Conservation (phyloP, 345 rosid species). For the Mangifera indica region DNA sequence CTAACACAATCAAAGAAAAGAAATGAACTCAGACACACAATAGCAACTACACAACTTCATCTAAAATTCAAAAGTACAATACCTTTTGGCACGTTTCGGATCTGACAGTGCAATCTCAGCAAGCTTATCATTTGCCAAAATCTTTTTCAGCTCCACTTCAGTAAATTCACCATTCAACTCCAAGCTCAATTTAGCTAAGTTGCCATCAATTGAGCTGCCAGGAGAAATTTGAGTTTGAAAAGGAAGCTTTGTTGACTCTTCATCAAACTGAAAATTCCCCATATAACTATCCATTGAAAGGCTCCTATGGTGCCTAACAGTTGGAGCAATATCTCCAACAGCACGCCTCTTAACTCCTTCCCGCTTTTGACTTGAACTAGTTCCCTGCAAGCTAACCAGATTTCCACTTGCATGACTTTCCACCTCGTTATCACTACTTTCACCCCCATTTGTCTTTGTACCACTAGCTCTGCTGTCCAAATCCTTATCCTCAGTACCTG, state of each 20-base stretch:
- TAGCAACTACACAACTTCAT: not conserved
- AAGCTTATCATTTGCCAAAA: slow-evolving; percentile 74
- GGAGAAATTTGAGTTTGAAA: slow-evolving; percentile 33
- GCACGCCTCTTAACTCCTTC: slow-evolving; percentile 65
- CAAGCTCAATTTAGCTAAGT: slow-evolving; percentile 32
- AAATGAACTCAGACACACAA: not conserved
- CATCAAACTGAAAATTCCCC: slow-evolving; percentile 50
- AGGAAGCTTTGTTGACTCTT: slow-evolving; percentile 36
- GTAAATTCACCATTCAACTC: slow-evolving; percentile 60
- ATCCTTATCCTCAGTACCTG: slow-evolving; percentile 61
- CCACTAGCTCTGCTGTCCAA: slow-evolving; percentile 66
- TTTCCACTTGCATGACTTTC: slow-evolving; percentile 57
- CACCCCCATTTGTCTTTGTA: slow-evolving; percentile 54
- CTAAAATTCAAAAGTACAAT: not conserved
- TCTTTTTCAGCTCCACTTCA: slow-evolving; percentile 65
- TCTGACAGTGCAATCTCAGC: slow-evolving; percentile 67
- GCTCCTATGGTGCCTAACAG: slow-evolving; percentile 56
- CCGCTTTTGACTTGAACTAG: slow-evolving; percentile 34
- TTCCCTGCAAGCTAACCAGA: slow-evolving; percentile 17
- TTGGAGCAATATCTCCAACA: slow-evolving; percentile 50
- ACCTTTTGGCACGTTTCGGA: slow-evolving; percentile 59
- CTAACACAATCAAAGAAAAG: slow-evolving; percentile 30
- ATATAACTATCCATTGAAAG: slow-evolving; percentile 77
- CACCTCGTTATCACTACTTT: slow-evolving; percentile 70
- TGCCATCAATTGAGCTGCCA: slow-evolving; percentile 47